Evolutionary conservation across 768 basidiomycete genomes (phyloP).

Genomic region (Exsudoporus frostii): DNA sequence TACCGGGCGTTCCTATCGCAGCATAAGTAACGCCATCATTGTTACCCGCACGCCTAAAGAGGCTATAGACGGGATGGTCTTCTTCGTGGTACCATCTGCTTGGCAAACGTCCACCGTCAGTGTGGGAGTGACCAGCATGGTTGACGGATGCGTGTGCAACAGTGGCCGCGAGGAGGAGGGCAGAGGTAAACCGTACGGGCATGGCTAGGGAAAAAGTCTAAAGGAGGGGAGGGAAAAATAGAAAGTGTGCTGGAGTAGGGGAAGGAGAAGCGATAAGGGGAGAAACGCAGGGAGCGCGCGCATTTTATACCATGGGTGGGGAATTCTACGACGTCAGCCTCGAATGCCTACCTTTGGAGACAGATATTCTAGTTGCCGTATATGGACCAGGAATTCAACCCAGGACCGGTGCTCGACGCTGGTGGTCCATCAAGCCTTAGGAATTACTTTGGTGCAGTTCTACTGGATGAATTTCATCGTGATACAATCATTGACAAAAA

Average conservation of each 20-base stretch:
- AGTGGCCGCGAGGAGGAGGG: conserved; percentile 26
- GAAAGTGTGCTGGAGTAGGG: conserved; percentile 13
- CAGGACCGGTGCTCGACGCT: too few relatives aligned
- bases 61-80: conserved; percentile 54
- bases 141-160: conserved; percentile 20
- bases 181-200: conserved; percentile 21
- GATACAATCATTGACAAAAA: conserved; percentile 20
- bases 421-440: not conserved
- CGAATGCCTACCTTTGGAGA: conserved; percentile 13
- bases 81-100: conserved; percentile 58
- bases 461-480: conserved; percentile 11
- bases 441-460: not conserved
- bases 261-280: conserved; percentile 7
- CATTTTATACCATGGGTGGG: conserved; percentile 27
- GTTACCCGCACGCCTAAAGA: conserved; percentile 55
- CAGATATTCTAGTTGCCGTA: conserved; percentile 19
- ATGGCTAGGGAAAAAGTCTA: conserved; percentile 34
- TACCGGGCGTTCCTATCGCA: conserved; percentile 59
- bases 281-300: not conserved
- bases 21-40: conserved; percentile 50
- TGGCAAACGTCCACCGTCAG: conserved; percentile 23
- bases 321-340: conserved; percentile 26
- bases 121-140: conserved; percentile 18
- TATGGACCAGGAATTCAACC: too few relatives aligned
- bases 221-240: conserved; percentile 35